These are phyloP conservation scores for Nidula microcarpa DNA, from an alignment of 768 basidiomycete species.

Conservation along the genomic window DNA sequence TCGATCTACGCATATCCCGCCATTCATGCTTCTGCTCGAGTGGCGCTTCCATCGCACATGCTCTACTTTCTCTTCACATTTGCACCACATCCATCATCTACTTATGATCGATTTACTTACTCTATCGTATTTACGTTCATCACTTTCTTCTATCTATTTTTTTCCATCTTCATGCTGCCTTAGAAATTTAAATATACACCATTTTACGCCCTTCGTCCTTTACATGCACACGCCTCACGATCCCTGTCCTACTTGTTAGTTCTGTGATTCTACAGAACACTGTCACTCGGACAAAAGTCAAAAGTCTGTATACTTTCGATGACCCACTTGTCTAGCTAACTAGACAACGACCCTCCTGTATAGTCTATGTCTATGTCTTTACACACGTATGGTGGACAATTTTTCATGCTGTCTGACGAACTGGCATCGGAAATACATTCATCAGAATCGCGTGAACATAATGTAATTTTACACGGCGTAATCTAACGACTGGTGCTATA, in stretches of 20 bases:
- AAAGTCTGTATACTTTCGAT: background rate
- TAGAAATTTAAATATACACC: constrained; percentile 9
- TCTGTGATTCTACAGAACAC: background rate
- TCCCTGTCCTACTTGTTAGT: background rate
- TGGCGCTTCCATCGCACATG: background rate
- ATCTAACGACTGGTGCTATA: constrained; percentile 1
- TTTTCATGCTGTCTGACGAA: background rate
- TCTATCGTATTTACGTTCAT: constrained; percentile 11
- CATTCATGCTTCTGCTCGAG: background rate
- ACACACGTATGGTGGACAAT: background rate
- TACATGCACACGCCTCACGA: no score
- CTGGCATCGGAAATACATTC: no score
- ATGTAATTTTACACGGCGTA: background rate
- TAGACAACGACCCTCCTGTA: background rate
- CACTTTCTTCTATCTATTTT: constrained; percentile 4
- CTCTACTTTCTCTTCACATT: background rate
- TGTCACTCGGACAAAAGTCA: background rate
- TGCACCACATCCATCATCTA: background rate
- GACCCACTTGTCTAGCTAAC: background rate
- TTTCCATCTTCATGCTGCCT: background rate
- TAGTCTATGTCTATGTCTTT: background rate
- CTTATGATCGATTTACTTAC: constrained; percentile 1
- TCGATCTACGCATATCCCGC: no score
- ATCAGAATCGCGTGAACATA: no score
- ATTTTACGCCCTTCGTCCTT: background rate